Evolutionary conservation across 1,284 basidiomycete species (phyloP), one percentile per base, ranked within the genome.

Genomic region (Leucoagaricus sp.): DNA sequence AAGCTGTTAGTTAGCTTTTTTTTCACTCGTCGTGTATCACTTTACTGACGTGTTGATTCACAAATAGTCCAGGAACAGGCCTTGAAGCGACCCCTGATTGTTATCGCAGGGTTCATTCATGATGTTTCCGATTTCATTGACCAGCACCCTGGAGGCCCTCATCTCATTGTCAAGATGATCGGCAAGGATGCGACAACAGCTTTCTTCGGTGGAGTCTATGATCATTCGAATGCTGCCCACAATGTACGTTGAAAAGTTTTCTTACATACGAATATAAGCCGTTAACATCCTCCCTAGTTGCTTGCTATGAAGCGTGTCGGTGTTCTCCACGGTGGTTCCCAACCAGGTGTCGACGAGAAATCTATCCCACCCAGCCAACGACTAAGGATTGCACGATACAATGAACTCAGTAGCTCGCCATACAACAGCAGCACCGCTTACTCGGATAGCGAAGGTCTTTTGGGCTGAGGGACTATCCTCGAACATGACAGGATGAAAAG

Each of bases 151-250:
- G 94, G 76, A 47, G 81, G 81, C 17, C 78, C 82, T 4, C 86
- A 89, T 64, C 72, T 91, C 26, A 75, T 93, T 63, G 82, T 83
- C 64, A 85, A 86, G 63, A 81, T 74, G 66, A 84, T 91, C 63
- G 91, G 91, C 44, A 86, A 82, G 64, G 94, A 96, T 66, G 94
- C 91, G 2, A 94, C 94, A 0, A 90, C 91, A 0, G 93, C 94
- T 2, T 96, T 97, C 82, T 95, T 94, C 67, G 94, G 94, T 58
- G 94, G 94, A 65, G 90, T 95, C 1, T 95, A 96, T 69, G 92
- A 96, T 62, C 94, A 96, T 70, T 94, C 91, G 23, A 95, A 96
- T 67, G 93, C 92, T 38, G 94, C 94, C 2, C 91, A 94, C 74
- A 91, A 91, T 64, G 87, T 89, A 67, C 48, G 86, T 69, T 29